phyloP scores from a whole-genome alignment of 2,329 filamentous ascomycete species.

The Sarocladium oryzae region DNA sequence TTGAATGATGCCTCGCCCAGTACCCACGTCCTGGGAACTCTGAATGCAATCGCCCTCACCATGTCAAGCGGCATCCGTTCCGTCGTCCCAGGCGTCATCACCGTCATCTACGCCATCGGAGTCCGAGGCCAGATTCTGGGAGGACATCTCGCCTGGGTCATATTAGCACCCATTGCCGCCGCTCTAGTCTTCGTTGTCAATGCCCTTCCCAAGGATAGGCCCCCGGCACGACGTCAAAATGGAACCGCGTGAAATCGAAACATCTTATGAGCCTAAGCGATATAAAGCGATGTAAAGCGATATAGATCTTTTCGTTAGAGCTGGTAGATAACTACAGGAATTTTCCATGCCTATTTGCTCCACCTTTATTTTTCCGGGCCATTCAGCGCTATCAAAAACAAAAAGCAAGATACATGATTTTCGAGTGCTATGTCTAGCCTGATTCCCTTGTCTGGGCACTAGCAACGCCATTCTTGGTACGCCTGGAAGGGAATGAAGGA shows the following conservation, averaged over 20 bases:
- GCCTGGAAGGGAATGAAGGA: neutral
- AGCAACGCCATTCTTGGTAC: constrained; percentile 8
- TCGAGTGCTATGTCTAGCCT: neutral
- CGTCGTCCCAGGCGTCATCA: constrained; percentile 58
- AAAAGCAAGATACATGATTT: neutral
- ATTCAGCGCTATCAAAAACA: neutral
- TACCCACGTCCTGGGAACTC: constrained; percentile 56
- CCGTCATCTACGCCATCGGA: constrained; percentile 62
- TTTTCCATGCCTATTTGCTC: neutral
- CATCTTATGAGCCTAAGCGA: no score
- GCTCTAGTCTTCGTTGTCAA: constrained; percentile 17
- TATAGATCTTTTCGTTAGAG: neutral
- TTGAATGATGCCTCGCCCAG: constrained; percentile 68
- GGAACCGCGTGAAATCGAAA: neutral
- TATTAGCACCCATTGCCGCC: constrained; percentile 25
- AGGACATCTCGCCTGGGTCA: constrained; percentile 45
- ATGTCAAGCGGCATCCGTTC: constrained; percentile 55
- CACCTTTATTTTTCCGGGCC: neutral
- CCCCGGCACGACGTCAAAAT: neutral
- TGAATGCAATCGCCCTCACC: constrained; percentile 60
- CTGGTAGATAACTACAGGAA: neutral
- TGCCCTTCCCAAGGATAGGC: constrained; percentile 21
- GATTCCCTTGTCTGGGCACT: neutral
- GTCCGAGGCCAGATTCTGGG: constrained; percentile 53
- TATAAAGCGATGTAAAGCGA: neutral